Base-by-base conservation (phyloP, 1,284 basidiomycete species). In the Exobasidium rhododendri region DNA sequence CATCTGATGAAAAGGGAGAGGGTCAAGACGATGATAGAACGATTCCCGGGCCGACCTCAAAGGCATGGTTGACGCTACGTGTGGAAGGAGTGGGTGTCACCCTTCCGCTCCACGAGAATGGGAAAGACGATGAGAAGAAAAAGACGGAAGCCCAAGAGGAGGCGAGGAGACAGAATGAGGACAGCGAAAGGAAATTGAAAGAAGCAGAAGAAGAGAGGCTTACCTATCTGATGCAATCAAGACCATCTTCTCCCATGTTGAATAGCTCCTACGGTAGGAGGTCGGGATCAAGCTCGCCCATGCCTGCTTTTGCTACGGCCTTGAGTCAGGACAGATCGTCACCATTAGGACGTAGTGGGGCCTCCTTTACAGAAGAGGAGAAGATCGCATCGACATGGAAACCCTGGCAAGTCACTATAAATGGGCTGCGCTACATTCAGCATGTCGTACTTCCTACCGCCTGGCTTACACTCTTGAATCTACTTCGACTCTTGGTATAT, bases 41-140 rank as follows among this genome's bases (percentile, higher is more conserved):
- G 13, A 5, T 17, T 20, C 26, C 32, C 13, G 35, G 4, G 29
- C 52, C 52, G 30, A 14, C 53, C 26, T 17, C 58, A 7, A 20
- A 50, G 2, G 57, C 53, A 54, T 56, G 55, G 59, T 30, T 73
- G 50, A 75, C 73, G 2, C 53, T 75, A 14, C 65, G 71, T 30
- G 62, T 75, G 3, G 69, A 73, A 40, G 73, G 73, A 49, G 65
- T 75, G 20, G 70, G 69, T 29, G 59, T 73, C 5, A 65, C 63
- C 28, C 43, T 75, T 3, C 69, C 73, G 1, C 64, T 59, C 59
- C 13, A 32, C 54, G 30, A 54, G 51, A 4, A 55, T 52, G 44
- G 13, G n/a, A 40, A 31, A 29, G 30, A 53, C n/a, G 40, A 53
- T 17, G 45, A 40, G 24, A 58, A 28, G 13, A 32, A 54, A n/a